Base-by-base conservation (phyloP, 208 protist genomes). In the Leishmania tarentolae region DNA sequence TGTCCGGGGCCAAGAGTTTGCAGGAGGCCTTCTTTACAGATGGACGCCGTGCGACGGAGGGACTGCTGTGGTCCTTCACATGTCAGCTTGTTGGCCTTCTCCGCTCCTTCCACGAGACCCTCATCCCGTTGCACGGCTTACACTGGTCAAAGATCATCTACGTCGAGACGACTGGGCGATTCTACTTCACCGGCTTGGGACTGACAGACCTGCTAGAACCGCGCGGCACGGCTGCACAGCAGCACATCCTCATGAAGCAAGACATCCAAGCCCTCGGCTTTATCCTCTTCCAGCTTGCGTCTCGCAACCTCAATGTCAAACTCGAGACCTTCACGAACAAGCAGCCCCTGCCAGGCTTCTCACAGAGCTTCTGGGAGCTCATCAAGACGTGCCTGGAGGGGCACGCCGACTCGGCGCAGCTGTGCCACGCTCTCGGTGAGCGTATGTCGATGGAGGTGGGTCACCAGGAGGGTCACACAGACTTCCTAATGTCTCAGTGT, bases 401-500 rank as follows among this genome's bases (percentile, higher is more conserved):
- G n/a, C 88, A 82, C 52, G 81, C 84, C 15, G 90, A 93, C 77
- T 86, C 90, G 0, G 88, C 86, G 63, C 86, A 92, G 85, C 84
- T 95, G 79, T 95, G 90, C 84, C 90, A 90, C 85, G 88, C 91
- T 9, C 81, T 97, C 44, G 91, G 94, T 28, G 93, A 97, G 81
- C 89, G 91, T 46, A 94, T 97, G 91, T 97, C 91, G 35, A 96
- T 96, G 91, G 93, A 97, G 84, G 92, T 96, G 57, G 92, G 90
- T 17, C 93, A 96, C 70, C 91, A 94, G 76, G 90, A 98, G 69
- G 93, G 91, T 31, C 89, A 98, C 79, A 89, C 89, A 1, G 98
- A 99, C 83, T 92, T 90, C 66, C 83, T 99, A 40, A 87, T 98
- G 72, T 76, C 88, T 0, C 97, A 99, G 83, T 92, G 99, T 72